Percentiles rank a stretch among this genome's conserved stretches.
Evolutionary conservation across 1,284 basidiomycete genomes (phyloP).

Genomic region (Puccinia novopanici): DNA sequence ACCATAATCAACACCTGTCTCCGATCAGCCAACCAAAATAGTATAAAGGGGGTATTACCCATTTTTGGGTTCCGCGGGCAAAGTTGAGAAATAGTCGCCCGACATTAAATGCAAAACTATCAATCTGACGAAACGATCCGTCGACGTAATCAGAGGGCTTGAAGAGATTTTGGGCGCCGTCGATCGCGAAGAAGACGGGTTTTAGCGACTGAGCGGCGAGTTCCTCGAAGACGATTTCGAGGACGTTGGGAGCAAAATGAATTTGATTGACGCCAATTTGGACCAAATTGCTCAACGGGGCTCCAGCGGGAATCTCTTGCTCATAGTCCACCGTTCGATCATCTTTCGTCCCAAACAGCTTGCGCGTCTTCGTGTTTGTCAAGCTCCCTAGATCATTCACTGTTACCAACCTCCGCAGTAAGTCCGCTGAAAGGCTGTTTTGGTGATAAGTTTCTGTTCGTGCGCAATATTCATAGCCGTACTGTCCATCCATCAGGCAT

Average conservation of each 20-base stretch:
- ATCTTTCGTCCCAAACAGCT: constrained; percentile 44
- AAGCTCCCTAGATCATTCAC: constrained; percentile 6
- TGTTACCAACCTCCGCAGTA: background rate
- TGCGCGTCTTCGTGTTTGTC: background rate
- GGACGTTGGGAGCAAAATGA: constrained; percentile 6
- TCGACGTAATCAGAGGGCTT: constrained; percentile 44
- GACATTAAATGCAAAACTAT: constrained; percentile 42
- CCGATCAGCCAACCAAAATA: background rate
- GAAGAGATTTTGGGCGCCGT: constrained; percentile 49
- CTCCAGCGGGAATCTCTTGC: background rate
- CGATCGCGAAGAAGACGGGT: constrained; percentile 49
- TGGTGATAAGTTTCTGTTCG: constrained; percentile 38
- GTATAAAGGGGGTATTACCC: constrained; percentile 2
- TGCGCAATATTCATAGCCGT: constrained; percentile 37
- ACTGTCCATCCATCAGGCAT: constrained; percentile 35
- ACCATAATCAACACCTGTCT: background rate
- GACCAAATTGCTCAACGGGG: background rate
- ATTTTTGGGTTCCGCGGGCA: constrained; percentile 20
- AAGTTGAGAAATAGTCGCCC: constrained; percentile 27
- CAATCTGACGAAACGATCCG: constrained; percentile 34
- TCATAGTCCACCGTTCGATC: constrained; percentile 19
- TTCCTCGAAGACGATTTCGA: constrained; percentile 37
- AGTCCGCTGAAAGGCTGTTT: constrained; percentile 25
- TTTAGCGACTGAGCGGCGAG: constrained; percentile 28
- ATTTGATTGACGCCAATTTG: constrained; percentile 3